These are phyloP conservation scores for Luffa acutangula DNA, from an alignment of 306 rosid genomes.

Conservation along the genomic window DNA sequence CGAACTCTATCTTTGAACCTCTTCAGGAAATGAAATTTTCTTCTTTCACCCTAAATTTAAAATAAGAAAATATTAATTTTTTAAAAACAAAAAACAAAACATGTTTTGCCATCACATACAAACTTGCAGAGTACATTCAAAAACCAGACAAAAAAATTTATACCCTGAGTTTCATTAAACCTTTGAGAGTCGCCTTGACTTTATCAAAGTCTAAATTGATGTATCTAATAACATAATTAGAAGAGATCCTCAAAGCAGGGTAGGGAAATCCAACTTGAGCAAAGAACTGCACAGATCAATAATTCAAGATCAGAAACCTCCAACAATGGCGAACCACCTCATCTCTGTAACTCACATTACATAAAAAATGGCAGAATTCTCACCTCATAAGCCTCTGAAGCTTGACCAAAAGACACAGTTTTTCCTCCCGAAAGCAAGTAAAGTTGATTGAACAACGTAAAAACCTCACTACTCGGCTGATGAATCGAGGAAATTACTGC, in stretches of 20 bases:
- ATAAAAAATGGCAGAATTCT: too few relatives aligned
- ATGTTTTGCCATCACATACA: background rate
- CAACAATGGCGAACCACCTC: background rate
- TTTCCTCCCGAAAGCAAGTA: too few relatives aligned
- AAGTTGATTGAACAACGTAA: too few relatives aligned
- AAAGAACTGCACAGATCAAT: slow-evolving; percentile 52
- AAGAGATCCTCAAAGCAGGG: slow-evolving; percentile 90
- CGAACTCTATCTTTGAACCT: too few relatives aligned
- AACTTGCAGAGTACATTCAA: background rate
- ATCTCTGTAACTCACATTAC: too few relatives aligned
- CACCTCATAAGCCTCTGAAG: too few relatives aligned
- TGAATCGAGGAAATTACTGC: slow-evolving; percentile 86
- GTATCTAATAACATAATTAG: slow-evolving; percentile 86
- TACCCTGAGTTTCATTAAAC: slow-evolving; percentile 88
- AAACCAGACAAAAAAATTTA: background rate
- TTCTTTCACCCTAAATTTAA: too few relatives aligned
- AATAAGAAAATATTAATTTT: too few relatives aligned
- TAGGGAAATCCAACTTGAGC: slow-evolving; percentile 94
- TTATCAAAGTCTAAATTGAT: slow-evolving; percentile 89
- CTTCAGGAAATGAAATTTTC: too few relatives aligned
- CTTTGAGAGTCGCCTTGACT: slow-evolving; percentile 70
- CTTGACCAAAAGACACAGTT: too few relatives aligned
- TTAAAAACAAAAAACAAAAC: too few relatives aligned
- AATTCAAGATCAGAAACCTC: background rate
- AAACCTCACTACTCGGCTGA: too few relatives aligned